Conservation (phyloP, 192 early-diverging fungal species). For the Coemansia sp. region DNA sequence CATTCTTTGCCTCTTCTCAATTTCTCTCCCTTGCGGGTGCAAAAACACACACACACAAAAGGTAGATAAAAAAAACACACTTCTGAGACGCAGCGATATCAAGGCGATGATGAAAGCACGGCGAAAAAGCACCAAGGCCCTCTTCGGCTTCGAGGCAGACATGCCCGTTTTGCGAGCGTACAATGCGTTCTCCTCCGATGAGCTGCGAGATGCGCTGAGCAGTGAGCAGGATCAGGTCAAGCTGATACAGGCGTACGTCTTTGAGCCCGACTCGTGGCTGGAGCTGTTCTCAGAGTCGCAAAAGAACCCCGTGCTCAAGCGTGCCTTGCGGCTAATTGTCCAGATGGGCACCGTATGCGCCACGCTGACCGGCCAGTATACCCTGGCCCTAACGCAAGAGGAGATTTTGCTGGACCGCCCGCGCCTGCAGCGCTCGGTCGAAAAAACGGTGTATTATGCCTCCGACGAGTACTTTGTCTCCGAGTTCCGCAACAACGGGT, state of each 20-base stretch:
- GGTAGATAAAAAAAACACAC: background rate
- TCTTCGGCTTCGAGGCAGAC: slow-evolving; percentile 52
- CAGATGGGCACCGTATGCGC: slow-evolving; percentile 55
- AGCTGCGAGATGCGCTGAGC: slow-evolving; percentile 41
- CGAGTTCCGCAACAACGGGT: slow-evolving; percentile 56
- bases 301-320: slow-evolving; percentile 52
- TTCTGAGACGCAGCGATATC: background rate
- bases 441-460: slow-evolving; percentile 43
- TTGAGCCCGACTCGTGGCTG: slow-evolving; percentile 45
- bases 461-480: slow-evolving; percentile 50
- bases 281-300: slow-evolving; percentile 40
- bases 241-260: slow-evolving; percentile 44
- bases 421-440: slow-evolving; percentile 39
- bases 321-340: slow-evolving; percentile 50
- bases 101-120: slow-evolving; percentile 45
- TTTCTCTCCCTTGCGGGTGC: background rate
- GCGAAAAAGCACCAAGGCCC: slow-evolving; percentile 48
- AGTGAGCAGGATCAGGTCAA: slow-evolving; percentile 48
- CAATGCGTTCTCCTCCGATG: slow-evolving; percentile 40
- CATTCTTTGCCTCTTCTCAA: background rate
- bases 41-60: background rate
- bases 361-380: slow-evolving; percentile 50
- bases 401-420: slow-evolving; percentile 45
- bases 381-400: slow-evolving; percentile 44
- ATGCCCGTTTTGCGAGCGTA: slow-evolving; percentile 52